Conservation (phyloP, 108 stramenopile species). For the Cyclotella kingstonii region DNA sequence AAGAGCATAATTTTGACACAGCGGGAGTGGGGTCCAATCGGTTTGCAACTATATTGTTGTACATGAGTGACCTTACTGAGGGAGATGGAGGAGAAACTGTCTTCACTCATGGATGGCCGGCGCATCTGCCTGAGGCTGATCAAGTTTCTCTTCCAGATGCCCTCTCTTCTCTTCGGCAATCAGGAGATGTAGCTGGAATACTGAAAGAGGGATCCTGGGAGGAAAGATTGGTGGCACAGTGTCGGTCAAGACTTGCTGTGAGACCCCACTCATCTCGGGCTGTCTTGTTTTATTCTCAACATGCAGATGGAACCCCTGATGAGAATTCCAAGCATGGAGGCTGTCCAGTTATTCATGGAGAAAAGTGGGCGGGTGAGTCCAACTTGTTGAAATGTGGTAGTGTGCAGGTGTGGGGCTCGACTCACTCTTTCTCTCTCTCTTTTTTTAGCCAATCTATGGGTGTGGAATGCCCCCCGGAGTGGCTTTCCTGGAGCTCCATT, state of each 20-base stretch:
- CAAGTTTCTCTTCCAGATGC: slow-evolving; percentile 26
- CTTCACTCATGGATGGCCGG: slow-evolving; percentile 72
- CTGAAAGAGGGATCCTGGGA: slow-evolving; percentile 77
- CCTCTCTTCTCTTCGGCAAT: slow-evolving; percentile 37
- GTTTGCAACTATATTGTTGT: slow-evolving; percentile 94
- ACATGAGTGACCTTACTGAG: slow-evolving; percentile 87
- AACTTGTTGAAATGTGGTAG: background rate
- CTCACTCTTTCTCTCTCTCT: background rate
- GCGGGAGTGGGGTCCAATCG: slow-evolving; percentile 83
- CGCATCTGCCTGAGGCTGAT: slow-evolving; percentile 43
- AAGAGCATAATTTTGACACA: slow-evolving; percentile 69
- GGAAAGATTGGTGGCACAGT: slow-evolving; percentile 74
- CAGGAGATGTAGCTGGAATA: slow-evolving; percentile 46
- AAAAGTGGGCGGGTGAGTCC: slow-evolving; percentile 77
- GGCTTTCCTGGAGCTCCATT: slow-evolving; percentile 55
- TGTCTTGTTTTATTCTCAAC: slow-evolving; percentile 86
- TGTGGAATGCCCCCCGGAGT: slow-evolving; percentile 57
- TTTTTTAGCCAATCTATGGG: slow-evolving; percentile 45
- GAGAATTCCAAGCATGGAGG: slow-evolving; percentile 77
- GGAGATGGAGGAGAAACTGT: slow-evolving; percentile 94
- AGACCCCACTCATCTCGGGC: slow-evolving; percentile 73
- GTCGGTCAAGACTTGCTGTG: slow-evolving; percentile 64
- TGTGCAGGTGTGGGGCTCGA: background rate
- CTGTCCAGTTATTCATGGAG: slow-evolving; percentile 75
- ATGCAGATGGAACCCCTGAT: slow-evolving; percentile 78